A percentile compares a stretch with the other conserved stretches of the same genome.
Evolutionary conservation across 2,329 filamentous ascomycete genomes (phyloP).

Genomic region (Ophiognomonia clavigignenti-juglandacearum): DNA sequence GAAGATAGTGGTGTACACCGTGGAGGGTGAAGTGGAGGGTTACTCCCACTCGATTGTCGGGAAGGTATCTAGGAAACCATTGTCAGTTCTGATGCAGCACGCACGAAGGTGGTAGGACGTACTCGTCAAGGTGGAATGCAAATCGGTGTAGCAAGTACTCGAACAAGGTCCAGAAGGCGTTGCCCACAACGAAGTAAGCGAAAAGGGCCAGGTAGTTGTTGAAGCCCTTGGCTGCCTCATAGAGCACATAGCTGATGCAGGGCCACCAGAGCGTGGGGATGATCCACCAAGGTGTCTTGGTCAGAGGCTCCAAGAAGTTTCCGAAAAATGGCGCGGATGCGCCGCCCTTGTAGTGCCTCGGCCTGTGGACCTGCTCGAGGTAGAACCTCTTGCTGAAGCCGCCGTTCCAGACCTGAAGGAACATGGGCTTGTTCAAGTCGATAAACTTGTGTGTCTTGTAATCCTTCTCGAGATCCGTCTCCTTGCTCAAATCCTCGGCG

Average conservation of each 20-base stretch:
- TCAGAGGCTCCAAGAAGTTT: slow-evolving; percentile 97
- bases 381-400: slow-evolving; percentile 96
- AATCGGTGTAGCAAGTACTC: slow-evolving; percentile 88
- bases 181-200: slow-evolving; percentile 63
- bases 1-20: slow-evolving; percentile 95
- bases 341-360: slow-evolving; percentile 91
- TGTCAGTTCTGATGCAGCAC: not conserved
- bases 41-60: slow-evolving; percentile 83
- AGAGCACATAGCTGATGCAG: slow-evolving; percentile 68
- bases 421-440: slow-evolving; percentile 77
- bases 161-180: slow-evolving; percentile 81
- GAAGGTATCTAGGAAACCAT: slow-evolving; percentile 62
- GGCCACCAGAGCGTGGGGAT: slow-evolving; percentile 83
- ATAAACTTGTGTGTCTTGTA: slow-evolving; percentile 93
- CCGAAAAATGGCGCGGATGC: slow-evolving; percentile 91
- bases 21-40: slow-evolving; percentile 91
- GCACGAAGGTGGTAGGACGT: slow-evolving; percentile 34
- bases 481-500: slow-evolving; percentile 79
- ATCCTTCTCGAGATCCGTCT: slow-evolving; percentile 72
- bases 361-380: slow-evolving; percentile 90
- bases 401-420: slow-evolving; percentile 83
- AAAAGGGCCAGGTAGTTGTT: slow-evolving; percentile 40
- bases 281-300: slow-evolving; percentile 91
- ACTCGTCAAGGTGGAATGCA: slow-evolving; percentile 91
- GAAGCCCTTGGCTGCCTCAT: slow-evolving; percentile 59